Base-by-base conservation (phyloP, 2,329 filamentous ascomycete genomes). In the Cordyceps cicadae region DNA sequence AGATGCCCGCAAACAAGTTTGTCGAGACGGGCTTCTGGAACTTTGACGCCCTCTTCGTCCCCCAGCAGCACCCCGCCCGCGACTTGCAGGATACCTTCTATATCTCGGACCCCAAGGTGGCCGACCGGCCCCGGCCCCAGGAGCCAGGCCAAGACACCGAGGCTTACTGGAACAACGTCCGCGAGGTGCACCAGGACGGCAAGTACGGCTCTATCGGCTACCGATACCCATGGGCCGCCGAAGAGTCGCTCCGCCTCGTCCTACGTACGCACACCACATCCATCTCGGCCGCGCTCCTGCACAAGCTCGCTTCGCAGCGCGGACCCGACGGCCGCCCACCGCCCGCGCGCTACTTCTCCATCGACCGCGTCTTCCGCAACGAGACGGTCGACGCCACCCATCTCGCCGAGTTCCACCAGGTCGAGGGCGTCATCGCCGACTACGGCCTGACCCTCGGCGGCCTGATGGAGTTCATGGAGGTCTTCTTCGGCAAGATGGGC, bases 41-140 rank as follows among this genome's bases (percentile, higher is more conserved):
- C 77, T 97, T 97, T 75, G 93, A 97, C 71, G 87, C 92, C 26
- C 90, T 99, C 64, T 97, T 93, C 75, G 93, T 97, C 58, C 93
- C 93, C 34, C 94, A 96, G 77, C 94, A 99, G 81, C 94, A 99
- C 75, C 94, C 94, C 56, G 94, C 94, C 62, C 90, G 94, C 72
- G 94, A 99, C 74, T 82, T 97, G 66, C 94, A 99, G 81, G 94
- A 99, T 71, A 97, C 94, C 61, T 97, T 97, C 80, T 99, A 97
- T 80, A 93, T 97, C 70, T 92, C 92, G 46, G 92, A 99, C 70
- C 94, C 94, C 51, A 80, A 85, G 63, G 77, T 76, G 62, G 92
- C 91, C 43, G 92, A 92, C 70, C 81, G 77, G 68, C 87, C 88
- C 26, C 80, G 81, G 61, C 77, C 80, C 26, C 73, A 81, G 50